phyloP scores from a whole-genome alignment of 2,329 filamentous ascomycete species.

The Endocalyx cinctus region DNA sequence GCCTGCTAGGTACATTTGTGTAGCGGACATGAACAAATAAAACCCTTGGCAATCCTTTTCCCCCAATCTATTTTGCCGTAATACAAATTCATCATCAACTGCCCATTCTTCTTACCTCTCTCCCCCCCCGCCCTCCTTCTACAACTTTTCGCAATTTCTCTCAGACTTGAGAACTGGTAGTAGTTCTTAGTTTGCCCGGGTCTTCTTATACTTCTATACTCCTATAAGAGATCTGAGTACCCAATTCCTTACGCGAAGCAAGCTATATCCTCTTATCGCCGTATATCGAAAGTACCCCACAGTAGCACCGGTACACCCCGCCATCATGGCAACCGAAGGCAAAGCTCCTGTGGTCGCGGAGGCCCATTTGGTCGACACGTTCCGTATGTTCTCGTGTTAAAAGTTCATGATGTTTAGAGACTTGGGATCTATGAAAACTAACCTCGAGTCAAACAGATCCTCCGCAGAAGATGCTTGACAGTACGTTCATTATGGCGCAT shows the following conservation, averaged over 20 bases:
- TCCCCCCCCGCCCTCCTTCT: constrained; percentile 1
- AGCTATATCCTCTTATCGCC: too few species aligned
- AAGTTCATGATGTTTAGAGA: not conserved
- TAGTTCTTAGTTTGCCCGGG: too few species aligned
- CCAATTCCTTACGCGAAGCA: too few species aligned
- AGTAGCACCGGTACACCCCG: constrained; percentile 11
- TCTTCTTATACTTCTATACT: too few species aligned
- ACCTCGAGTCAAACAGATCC: constrained; percentile 41
- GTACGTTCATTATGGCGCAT: too few species aligned
- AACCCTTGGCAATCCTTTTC: too few species aligned
- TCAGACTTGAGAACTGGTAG: too few species aligned
- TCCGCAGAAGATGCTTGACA: constrained; percentile 62
- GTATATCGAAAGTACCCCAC: too few species aligned
- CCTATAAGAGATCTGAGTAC: too few species aligned
- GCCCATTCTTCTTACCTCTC: constrained; percentile 3
- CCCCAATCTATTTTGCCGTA: constrained; percentile 4
- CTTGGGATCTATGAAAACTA: not conserved
- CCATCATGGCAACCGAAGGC: constrained; percentile 42
- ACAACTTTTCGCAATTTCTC: too few species aligned
- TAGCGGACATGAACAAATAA: too few species aligned
- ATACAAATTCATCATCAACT: constrained; percentile 1
- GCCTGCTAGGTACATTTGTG: too few species aligned
- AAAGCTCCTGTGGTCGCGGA: constrained; percentile 63
- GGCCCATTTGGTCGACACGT: constrained; percentile 73
- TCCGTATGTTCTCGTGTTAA: constrained; percentile 43